Base-by-base conservation (phyloP, 1,284 basidiomycete species). In the Schizophyllum commune region DNA sequence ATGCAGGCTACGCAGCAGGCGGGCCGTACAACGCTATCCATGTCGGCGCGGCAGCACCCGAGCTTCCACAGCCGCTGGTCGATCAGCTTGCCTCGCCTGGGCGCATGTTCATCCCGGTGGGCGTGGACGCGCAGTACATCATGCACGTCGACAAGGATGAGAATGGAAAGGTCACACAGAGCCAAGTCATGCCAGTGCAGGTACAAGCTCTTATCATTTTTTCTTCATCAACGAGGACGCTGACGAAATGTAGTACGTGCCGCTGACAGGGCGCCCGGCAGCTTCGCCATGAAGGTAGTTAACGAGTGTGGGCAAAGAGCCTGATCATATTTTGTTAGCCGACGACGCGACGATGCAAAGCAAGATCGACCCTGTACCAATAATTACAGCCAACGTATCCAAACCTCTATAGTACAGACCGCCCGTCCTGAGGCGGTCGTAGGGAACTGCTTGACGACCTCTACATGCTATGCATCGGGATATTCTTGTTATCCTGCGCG, bases 101-200 rank as follows among this genome's bases (percentile, higher is more conserved):
- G 1, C 79, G 93, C 58, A 93, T 98, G 89, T 96, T 98, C 74
- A 91, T 98, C 59, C 96, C 96, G 1, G 89, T 98, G 6, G 94
- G 94, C 5, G 82, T 79, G 0, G 68, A 74, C 33, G 66, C 64
- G 33, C 86, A 95, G 74, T 72, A 81, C 60, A 85, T 96, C 58
- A 77, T 83, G 68, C 85, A 91, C 68, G 78, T 96, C 8, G 93
- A 96, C 70, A 97, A 98, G 72, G 87, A 91, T 65, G 76, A 68
- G 34, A 63, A 86, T 0, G 96, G 96, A 0, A 78, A 79, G 1
- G 81, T 98, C 0, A 86, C 80, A 0, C 73, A 83, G 72, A 82
- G 79, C 63, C 78, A 83, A 66, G 75, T 96, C 1, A 94, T 96
- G 75, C 87, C 82, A n/a, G 95, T 98, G 20, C 51, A 56, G 9